Conservation (phyloP, 2,329 filamentous ascomycete species). For the Teratosphaeria destructans region DNA sequence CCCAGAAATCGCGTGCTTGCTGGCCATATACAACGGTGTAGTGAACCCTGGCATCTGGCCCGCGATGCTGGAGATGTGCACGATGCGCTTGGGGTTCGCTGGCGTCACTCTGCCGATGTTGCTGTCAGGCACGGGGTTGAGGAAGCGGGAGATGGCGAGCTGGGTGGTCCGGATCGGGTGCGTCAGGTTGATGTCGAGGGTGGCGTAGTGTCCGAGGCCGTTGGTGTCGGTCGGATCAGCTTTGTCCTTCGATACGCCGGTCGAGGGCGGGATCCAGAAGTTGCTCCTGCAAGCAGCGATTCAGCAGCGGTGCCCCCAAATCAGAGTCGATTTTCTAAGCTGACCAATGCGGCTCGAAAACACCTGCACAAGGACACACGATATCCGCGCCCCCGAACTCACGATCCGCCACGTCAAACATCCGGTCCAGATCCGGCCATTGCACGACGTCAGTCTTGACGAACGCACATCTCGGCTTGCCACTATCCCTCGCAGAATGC, state of each 20-base stretch:
- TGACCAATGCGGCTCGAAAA: conserved; percentile 35
- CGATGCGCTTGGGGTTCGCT: conserved; percentile 35
- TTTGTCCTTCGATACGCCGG: conserved; percentile 24
- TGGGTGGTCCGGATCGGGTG: conserved; percentile 40
- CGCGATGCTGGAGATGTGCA: conserved; percentile 36
- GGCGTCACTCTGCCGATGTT: conserved; percentile 23
- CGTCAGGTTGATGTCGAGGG: conserved; percentile 38
- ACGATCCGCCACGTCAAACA: conserved; percentile 39
- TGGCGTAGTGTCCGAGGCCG: conserved; percentile 25
- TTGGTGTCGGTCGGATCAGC: conserved; percentile 5
- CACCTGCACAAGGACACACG: conserved; percentile 29
- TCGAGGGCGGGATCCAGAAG: conserved; percentile 40
- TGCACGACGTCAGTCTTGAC: conserved; percentile 38
- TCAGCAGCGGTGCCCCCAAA: not conserved
- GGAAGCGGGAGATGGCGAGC: conserved; percentile 36
- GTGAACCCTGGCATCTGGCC: conserved; percentile 30
- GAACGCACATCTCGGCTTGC: conserved; percentile 31
- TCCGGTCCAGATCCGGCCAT: conserved; percentile 39
- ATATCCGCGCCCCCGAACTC: conserved; percentile 40
- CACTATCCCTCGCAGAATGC: conserved; percentile 16
- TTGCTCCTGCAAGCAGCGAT: conserved; percentile 26
- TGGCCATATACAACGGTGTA: conserved; percentile 35
- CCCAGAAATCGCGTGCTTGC: conserved; percentile 37
- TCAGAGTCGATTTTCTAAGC: not conserved
- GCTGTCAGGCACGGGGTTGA: conserved; percentile 23